Evolutionary conservation across 2,329 filamentous ascomycete species (phyloP).

Genomic region (Bipolaris bicolor): DNA sequence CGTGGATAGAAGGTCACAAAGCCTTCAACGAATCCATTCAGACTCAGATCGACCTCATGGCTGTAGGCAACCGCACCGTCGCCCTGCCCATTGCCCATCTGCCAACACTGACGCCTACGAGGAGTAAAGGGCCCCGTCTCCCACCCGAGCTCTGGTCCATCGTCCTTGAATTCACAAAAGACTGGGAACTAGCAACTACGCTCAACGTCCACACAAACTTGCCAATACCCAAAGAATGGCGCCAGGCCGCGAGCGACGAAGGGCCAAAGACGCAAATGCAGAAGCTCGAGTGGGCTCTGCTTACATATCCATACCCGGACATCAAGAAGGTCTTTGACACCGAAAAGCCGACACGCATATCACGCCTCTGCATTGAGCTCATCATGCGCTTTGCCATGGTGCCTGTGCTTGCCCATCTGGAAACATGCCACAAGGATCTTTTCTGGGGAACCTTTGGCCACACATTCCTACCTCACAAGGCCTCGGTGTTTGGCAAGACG

Average conservation of each 20-base stretch:
- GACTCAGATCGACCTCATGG: conserved; percentile 77
- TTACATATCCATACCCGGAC: conserved; percentile 71
- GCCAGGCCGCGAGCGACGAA: conserved; percentile 65
- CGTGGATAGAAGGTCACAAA: conserved; percentile 64
- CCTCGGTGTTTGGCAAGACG: conserved; percentile 83
- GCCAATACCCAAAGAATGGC: conserved; percentile 75
- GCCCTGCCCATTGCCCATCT: conserved; percentile 42
- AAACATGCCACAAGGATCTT: conserved; percentile 71
- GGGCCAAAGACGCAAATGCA: conserved; percentile 74
- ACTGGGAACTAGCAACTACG: conserved; percentile 89
- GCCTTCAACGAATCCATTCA: conserved; percentile 76
- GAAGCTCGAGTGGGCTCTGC: conserved; percentile 83
- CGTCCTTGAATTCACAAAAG: conserved; percentile 80
- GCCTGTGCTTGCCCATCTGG: conserved; percentile 75
- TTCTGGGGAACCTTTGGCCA: conserved; percentile 85
- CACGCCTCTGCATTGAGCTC: conserved; percentile 80
- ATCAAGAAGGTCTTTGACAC: conserved; percentile 76
- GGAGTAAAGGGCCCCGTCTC: conserved; percentile 56
- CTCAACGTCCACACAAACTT: conserved; percentile 82
- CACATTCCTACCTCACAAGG: conserved; percentile 84
- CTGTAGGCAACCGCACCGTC: conserved; percentile 72
- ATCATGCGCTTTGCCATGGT: conserved; percentile 91
- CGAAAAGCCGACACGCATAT: conserved; percentile 76
- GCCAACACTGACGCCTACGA: conserved; percentile 41
- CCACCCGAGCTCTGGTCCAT: conserved; percentile 90